Percentiles rank a stretch among this genome's conserved stretches.
These are phyloP conservation scores for Prunus padus DNA, from an alignment of 306 rosid species.

Conservation along the genomic window DNA sequence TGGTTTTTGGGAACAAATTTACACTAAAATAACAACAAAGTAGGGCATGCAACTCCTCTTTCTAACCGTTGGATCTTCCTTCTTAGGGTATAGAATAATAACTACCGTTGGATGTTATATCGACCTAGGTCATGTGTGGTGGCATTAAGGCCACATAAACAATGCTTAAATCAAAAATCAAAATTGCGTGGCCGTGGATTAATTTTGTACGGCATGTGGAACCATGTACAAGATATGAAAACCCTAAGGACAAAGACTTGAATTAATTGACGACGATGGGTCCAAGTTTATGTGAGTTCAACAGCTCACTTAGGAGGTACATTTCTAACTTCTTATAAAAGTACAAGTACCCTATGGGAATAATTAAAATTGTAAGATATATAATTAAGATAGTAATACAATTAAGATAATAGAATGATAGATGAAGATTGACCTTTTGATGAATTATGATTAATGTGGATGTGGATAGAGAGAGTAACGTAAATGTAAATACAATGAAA, in stretches of 20 bases:
- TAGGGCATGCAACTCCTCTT: too few relatives aligned
- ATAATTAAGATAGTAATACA: neutral
- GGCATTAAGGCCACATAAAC: neutral
- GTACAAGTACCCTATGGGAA: neutral
- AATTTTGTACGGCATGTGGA: neutral
- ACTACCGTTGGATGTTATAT: too few relatives aligned
- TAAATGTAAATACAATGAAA: neutral
- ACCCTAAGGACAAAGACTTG: neutral
- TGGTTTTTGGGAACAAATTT: neutral
- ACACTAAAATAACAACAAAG: too few relatives aligned
- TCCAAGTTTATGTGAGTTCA: conserved; percentile 25
- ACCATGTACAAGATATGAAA: neutral
- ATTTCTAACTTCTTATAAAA: conserved; percentile 26
- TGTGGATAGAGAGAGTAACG: neutral
- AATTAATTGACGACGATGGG: conserved; percentile 17
- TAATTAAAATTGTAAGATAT: neutral
- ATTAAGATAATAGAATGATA: neutral
- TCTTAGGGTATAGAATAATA: too few relatives aligned
- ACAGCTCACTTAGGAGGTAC: conserved; percentile 48
- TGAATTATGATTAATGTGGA: neutral
- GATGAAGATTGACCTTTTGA: neutral
- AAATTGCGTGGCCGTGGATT: conserved; percentile 24
- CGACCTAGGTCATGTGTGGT: neutral
- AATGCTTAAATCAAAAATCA: conserved; percentile 2
- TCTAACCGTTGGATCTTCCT: too few relatives aligned